Evolutionary conservation across 2,329 filamentous ascomycete species (phyloP).

Genomic region (Basipetospora chlamydospora): DNA sequence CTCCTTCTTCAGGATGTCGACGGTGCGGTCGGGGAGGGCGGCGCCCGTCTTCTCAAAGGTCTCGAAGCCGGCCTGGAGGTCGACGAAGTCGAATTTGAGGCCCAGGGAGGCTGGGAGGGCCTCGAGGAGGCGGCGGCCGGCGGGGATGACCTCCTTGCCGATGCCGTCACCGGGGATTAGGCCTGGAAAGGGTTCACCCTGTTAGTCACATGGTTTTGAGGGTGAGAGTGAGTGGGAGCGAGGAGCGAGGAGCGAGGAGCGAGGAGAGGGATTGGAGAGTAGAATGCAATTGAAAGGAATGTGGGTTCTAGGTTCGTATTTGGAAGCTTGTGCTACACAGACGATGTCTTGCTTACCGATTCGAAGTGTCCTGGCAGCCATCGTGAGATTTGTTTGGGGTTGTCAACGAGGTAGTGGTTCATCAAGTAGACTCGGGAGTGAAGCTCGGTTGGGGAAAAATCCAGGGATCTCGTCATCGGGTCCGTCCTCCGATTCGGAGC

Average conservation of each 20-base stretch:
- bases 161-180: constrained; percentile 98
- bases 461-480: no score
- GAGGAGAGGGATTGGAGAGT: no score
- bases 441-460: background rate
- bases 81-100: constrained; percentile 85
- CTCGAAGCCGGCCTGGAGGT: constrained; percentile 86
- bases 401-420: background rate
- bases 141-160: constrained; percentile 94
- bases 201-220: background rate
- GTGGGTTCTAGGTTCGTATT: no score
- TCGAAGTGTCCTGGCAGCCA: constrained; percentile 51
- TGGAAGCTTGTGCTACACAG: no score
- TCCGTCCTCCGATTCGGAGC: no score
- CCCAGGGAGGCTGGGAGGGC: constrained; percentile 80
- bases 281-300: no score
- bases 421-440: background rate
- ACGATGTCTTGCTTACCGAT: constrained; percentile 44
- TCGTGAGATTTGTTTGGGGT: constrained; percentile 15
- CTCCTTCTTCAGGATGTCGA: constrained; percentile 74
- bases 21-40: constrained; percentile 80
- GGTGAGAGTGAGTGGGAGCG: background rate
- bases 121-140: constrained; percentile 82
- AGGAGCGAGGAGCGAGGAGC: no score
- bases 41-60: constrained; percentile 82
- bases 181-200: constrained; percentile 34